Evolutionary conservation across 2,329 filamentous ascomycete species (phyloP).

Genomic region (Diaporthe citrichinensis): DNA sequence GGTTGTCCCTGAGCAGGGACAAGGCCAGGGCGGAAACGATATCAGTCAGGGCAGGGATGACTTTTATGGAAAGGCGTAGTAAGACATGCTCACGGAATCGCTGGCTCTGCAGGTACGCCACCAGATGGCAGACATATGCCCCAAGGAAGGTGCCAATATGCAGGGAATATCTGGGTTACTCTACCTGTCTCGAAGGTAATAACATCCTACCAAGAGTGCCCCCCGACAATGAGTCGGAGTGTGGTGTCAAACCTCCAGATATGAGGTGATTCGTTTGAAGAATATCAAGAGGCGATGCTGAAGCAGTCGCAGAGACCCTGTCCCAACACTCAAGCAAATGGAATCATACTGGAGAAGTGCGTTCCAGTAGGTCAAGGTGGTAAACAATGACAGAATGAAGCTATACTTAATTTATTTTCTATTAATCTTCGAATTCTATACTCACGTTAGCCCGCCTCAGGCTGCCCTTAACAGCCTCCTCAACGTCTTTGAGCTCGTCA

Average conservation of each 20-base stretch:
- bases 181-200: too few relatives aligned
- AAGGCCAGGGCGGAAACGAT: not conserved
- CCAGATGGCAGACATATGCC: not conserved
- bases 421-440: conserved; percentile 29
- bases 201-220: too few relatives aligned
- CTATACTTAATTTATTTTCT: not conserved
- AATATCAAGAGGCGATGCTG: too few relatives aligned
- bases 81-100: not conserved
- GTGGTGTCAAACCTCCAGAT: too few relatives aligned
- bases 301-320: too few relatives aligned
- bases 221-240: too few relatives aligned
- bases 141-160: too few relatives aligned
- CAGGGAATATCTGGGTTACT: too few relatives aligned
- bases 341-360: not conserved
- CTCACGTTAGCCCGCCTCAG: conserved; percentile 23
- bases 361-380: not conserved
- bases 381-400: not conserved
- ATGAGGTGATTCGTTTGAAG: too few relatives aligned
- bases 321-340: too few relatives aligned
- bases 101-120: too few relatives aligned
- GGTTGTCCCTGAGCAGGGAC: not conserved
- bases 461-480: conserved; percentile 21
- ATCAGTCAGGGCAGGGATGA: not conserved
- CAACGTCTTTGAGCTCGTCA: conserved; percentile 7
- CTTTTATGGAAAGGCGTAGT: not conserved